Evolutionary conservation across 1,139 yeast genomes (phyloP), one percentile per base, ranked within the genome.

Genomic region (Pichia sorboxylosa): DNA sequence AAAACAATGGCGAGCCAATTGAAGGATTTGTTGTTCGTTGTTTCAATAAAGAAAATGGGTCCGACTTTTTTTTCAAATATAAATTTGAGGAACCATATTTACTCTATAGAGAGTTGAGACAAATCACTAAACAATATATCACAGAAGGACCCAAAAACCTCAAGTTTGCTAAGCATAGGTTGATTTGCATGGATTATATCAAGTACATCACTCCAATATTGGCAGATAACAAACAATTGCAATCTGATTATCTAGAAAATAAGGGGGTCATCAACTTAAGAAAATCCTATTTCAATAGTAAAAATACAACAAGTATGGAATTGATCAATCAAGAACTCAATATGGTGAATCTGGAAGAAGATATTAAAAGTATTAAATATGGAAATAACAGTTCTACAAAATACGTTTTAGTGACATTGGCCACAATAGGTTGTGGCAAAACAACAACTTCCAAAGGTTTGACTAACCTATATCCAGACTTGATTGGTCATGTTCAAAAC

Each of bases 41-140:
- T 45, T 58, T 61, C 31, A 5, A 6, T 6, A 38, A 43, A 13
- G 43, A 35, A 13, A 50, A 48, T 4, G 13, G n/a, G 4, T 22
- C 16, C 1, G 79, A 74, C 40, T 84, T 69, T 47, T 84, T 92
- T 55, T 92, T 85, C 69, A 92, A 92, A 58, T 90, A 64, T 60
- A 92, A 92, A 55, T 90, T 92, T 52, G 94, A 85, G 44, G 95
- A 92, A 55, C 98, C 98, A 0, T 92, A 92, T 48, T 59, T 84
- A 33, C 67, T 92, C 64, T 92, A 85, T 52, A 67, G 99, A 37
- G 85, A 82, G 48, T 75, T 93, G 69, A 66, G 99, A 41, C 97
- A 90, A 49, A 80, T 74, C 1, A 84, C 97, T 1, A 77, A 72
- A 47, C 61, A 62, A 28, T 69, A 68, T 39, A 59, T 87, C n/a